Base-by-base conservation (phyloP, 352 stramenopile species). In the Proteromonas lacertae region DNA sequence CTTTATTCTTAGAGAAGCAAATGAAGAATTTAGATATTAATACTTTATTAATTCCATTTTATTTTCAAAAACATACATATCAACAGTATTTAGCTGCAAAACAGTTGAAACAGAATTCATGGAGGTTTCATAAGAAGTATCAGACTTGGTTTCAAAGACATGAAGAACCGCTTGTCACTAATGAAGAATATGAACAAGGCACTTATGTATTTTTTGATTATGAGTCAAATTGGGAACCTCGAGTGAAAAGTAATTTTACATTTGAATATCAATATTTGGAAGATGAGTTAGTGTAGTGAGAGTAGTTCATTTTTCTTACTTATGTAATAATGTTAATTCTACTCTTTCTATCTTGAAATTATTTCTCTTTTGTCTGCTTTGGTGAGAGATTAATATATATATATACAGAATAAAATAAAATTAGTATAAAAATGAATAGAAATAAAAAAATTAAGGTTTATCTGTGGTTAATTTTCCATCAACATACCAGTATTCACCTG, bases 151-250 rank as follows among this genome's bases (percentile, higher is more conserved):
- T 97, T 54, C 88, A 96, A 60, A 25, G 79, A 23, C 81, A 93
- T 46, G 66, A 92, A 50, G 80, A 93, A 54, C 76, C 78, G 9
- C 64, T 80, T 46, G 54, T 84, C 10, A 92, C 81, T 35, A 92
- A 76, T 1, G 78, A 95, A 41, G 77, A 94, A 46, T 96, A 93
- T 59, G 86, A 97, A 55, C 76, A 95, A 59, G 86, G 86, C 47
- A 94, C 83, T 22, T 98, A 96, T 56, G 73, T 95, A 10, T 96
- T 96, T 60, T 96, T 98, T 60, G 86, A 98, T 59, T 96, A 93
- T 53, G 82, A 96, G 60, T 13, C 9, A 9, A 26, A 26, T 26
- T 96, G 82, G 82, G 93, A 77, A 54, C 77, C 93, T 54, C 65
- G 82, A 43, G 92, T 98, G 59, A 96, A 95, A 57, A 70, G 71